Evolutionary conservation across 2,329 filamentous ascomycete species (phyloP).

Genomic region (Clarireedia hainanense): DNA sequence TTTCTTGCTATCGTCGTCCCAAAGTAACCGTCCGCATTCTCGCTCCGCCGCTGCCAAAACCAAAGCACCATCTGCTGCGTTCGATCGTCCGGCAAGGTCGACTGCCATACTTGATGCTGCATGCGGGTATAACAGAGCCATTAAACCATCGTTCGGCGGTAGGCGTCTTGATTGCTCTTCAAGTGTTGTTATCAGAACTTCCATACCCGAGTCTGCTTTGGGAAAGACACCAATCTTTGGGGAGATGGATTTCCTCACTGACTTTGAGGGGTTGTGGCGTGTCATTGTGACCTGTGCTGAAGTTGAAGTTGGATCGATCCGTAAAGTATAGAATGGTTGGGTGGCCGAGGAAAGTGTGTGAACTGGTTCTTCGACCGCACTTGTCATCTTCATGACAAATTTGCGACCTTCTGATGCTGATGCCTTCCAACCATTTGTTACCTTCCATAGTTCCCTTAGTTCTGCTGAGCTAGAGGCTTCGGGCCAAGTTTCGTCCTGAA

Average conservation of each 20-base stretch:
- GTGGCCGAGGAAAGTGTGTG: constrained; percentile 55
- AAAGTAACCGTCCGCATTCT: constrained; percentile 65
- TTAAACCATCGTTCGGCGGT: constrained; percentile 52
- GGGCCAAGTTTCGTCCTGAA: constrained; percentile 24
- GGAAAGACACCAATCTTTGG: constrained; percentile 17
- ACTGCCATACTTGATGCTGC: constrained; percentile 56
- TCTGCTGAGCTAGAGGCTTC: constrained; percentile 42
- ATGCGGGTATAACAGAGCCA: constrained; percentile 61
- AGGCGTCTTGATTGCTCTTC: constrained; percentile 47
- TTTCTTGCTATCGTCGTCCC: constrained; percentile 52
- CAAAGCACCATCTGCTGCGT: constrained; percentile 48
- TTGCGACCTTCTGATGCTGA: constrained; percentile 49
- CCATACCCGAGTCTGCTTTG: constrained; percentile 25
- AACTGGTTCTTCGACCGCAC: constrained; percentile 52
- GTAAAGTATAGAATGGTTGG: constrained; percentile 61
- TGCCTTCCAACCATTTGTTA: constrained; percentile 61
- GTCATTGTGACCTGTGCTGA: constrained; percentile 53
- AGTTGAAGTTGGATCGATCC: constrained; percentile 54
- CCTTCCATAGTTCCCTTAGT: constrained; percentile 59
- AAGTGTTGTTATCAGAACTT: constrained; percentile 49
- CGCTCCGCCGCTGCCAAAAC: constrained; percentile 56
- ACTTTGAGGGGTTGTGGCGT: constrained; percentile 52
- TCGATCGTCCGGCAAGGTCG: constrained; percentile 33
- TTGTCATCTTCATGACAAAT: constrained; percentile 50
- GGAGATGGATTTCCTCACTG: constrained; percentile 19